Evolutionary conservation across 441 rosid species (phyloP).

Genomic region (Jatropha podagrica): DNA sequence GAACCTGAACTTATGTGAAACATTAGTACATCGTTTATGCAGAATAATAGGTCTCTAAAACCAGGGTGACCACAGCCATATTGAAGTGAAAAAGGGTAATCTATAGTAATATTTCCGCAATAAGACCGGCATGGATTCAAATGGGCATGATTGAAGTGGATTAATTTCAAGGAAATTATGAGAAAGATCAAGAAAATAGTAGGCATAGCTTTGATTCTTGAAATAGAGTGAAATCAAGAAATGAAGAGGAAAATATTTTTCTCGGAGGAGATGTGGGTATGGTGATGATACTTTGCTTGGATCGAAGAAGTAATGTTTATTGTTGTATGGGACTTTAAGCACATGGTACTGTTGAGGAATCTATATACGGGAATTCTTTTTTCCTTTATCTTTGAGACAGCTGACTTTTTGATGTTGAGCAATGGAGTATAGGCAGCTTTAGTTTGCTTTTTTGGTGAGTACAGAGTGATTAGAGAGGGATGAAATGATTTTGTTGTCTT

Average conservation of each 20-base stretch:
- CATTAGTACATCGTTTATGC: constrained; percentile 80
- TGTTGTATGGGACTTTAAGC: constrained; percentile 29
- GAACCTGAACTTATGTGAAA: constrained; percentile 86
- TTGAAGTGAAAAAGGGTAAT: constrained; percentile 71
- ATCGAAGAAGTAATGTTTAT: constrained; percentile 13
- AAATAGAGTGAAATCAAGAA: background rate
- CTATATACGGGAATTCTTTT: background rate
- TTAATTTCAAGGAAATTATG: constrained; percentile 3
- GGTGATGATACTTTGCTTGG: constrained; percentile 42
- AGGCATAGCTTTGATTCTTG: constrained; percentile 22
- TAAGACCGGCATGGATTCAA: constrained; percentile 58
- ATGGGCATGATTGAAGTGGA: background rate
- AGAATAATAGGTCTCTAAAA: constrained; percentile 69
- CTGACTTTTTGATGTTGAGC: constrained; percentile 10
- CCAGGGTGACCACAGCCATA: constrained; percentile 92
- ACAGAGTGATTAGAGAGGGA: background rate
- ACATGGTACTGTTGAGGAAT: constrained; percentile 33
- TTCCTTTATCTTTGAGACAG: background rate
- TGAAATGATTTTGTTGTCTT: constrained; percentile 20
- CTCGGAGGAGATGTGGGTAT: background rate
- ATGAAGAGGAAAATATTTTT: background rate
- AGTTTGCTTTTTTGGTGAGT: constrained; percentile 8
- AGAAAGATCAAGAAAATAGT: constrained; percentile 19
- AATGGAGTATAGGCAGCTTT: constrained; percentile 18
- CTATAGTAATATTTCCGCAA: constrained; percentile 76